Base-by-base conservation (phyloP, 2,329 filamentous ascomycete species). In the Exserohilum rostratum region DNA sequence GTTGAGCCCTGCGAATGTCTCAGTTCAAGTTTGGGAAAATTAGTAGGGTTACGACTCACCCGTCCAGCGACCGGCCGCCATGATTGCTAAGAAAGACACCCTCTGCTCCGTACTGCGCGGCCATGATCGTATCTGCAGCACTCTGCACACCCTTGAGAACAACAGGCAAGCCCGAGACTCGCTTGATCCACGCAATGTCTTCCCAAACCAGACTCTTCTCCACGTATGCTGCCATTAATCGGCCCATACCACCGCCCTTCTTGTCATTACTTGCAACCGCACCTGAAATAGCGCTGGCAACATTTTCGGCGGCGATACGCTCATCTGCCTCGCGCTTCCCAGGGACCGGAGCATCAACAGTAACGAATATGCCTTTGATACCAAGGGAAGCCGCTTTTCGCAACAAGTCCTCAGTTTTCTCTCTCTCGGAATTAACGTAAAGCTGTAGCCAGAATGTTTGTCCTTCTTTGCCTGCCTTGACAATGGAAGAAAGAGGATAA, bases 131-230 rank as follows among this genome's bases (percentile, higher is more conserved):
- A 64, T 84, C 82, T 1, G 74, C 78, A 2, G 80, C 75, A 39
- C 77, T 79, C 62, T 83, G 80, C 49, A 81, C 84, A 0, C 85
- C 86, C 70, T 88, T 88, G 31, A 85, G 77, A 57, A 85, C 81
- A 47, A 91, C 84, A 0, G 86, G 85, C 0, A 86, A 86, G 55
- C 84, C 79, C 85, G 87, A 90, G 53, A 86, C 70, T 62, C 82
- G 76, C 59, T 82, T 79, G 57, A 90, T 66, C 43, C 84, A 76
- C n/a, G 77, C 76, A 31, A 90, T 70, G 33, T 90, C 79, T 1
- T 85, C 82, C 88, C 87, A 90, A 0, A 78, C 77, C 61, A 85
- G 84, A 38, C 80, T 78, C 12, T 73, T 65, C 73, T 74, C 53
- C 71, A 82, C 78, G 67, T 83, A 87, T 1, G 69, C 69, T 0